Evolutionary conservation across 2,329 filamentous ascomycete species (phyloP), one percentile per base, ranked within the genome.

Genomic region (Pyrenochaeta sp.): DNA sequence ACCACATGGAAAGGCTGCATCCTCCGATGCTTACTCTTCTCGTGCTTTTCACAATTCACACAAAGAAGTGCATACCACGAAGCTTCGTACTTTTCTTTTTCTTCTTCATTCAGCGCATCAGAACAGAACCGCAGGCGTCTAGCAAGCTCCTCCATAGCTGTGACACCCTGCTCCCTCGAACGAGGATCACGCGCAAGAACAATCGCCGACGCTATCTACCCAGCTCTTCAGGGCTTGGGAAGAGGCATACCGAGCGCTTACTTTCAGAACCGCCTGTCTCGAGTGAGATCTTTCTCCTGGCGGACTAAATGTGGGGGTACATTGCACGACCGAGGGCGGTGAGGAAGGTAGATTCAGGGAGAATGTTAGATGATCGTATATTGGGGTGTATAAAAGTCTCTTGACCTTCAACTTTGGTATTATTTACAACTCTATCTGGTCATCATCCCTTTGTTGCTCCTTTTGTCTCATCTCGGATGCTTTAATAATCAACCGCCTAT

Each of bases 401-500:
- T 42, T 9, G 23, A 27, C 23, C 4, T 27, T 9, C 23, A 27
- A 27, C 23, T 9, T 27, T 4, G 23, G 4, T 4, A 5, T 27
- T 4, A 27, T 58, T 42, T 64, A 72, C 46, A 72, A 48, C 23
- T 72, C 69, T 1, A 62, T 31, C 37, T 68, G 65, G 7, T 58
- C 53, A 12, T 47, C 37, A 1, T 42, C 12, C 2, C 11, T 7
- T 18, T 29, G 41, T 23, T 36, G 50, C 30, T 52, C 51, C 33
- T 69, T 54, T 30, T 58, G 51, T 31, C 65, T 58, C 54, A 73
- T 67, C 50, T 66, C 67, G 1, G 57, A 61, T 12, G 72, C 66
- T 39, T 68, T 69, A 35, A 75, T 45, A 40, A 77, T 72, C 31
- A 77, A 50, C 18, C 68, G 88, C 77, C 91, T 87, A 73, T 93